Evolutionary conservation across 495 filamentous ascomycete genomes (phyloP), one percentile per base, ranked within the genome.

Genomic region (Aspergillus wentii): DNA sequence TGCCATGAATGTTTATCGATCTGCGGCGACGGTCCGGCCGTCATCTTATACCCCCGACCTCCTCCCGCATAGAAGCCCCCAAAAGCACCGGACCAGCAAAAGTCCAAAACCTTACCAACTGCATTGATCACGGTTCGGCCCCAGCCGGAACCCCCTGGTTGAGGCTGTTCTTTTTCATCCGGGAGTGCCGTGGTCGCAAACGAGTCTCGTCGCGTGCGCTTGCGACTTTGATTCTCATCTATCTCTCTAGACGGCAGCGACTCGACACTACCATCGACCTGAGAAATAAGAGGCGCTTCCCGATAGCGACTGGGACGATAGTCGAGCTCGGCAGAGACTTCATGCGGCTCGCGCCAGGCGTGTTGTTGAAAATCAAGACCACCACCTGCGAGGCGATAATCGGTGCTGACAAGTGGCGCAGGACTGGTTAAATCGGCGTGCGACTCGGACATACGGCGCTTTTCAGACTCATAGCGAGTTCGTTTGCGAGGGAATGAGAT

Each of bases 31-130:
- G 41, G 27, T 4, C 48, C 37, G 3, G 57, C 34, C 14, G 49
- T 37, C 52, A 74, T 54, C 7, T 73, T 64, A 49, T 88, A 94
- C 10, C 79, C 83, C 25, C 64, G 69, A 4, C 88, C 89, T 13
- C 84, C 88, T 17, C 87, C 89, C 10, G 88, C 85, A 39, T 90
- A 82, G 61, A 95, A 95, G 0, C 89, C 89, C 32, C 71, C 67
- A 54, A 95, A 90, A 0, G 83, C 75, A 8, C 78, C 75, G 1
- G 70, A 68, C 51, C 71, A 83, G 70, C 88, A 92, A 43, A 94
- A 88, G 51, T 88, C 75, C 69, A 85, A 86, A 7, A 92, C 79
- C 56, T 82, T 90, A 5, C 85, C 85, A 6, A 88, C 80, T 17
- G 85, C 75, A 21, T 68, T 68, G 29, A 77, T 63, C 17, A 75